Base-by-base conservation (phyloP, 1,284 basidiomycete genomes). In the Microbotryomycetes sp. region DNA sequence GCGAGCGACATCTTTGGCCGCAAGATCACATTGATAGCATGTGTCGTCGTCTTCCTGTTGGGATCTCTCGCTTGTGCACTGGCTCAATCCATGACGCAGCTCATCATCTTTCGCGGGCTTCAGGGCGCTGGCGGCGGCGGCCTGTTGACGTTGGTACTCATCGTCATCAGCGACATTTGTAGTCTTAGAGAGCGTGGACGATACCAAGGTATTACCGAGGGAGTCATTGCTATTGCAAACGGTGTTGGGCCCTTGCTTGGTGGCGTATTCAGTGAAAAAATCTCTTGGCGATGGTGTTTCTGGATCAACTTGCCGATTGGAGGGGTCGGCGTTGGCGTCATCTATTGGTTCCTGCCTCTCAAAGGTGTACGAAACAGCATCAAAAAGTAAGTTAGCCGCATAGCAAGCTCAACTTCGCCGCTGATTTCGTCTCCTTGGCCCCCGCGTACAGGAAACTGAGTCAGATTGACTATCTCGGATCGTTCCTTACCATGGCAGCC, bases 1-100 rank as follows among this genome's bases (percentile, higher is more conserved):
- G 82, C 87, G n/a, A 77, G 84, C 78, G 87, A 89, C 67, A 87
- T 76, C 36, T 88, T 88, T 67, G 88, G 87, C 19, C 79, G 88
- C 30, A 89, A 89, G 72, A 75, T 77, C 22, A 81, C 83, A 0
- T 77, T 89, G 47, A 80, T 83, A 47, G 6, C 80, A 81, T 4
- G 82, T 14, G 77, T 87, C 48, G 85, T 84, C 73, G 81, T 86
- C 75, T 72, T 86, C 45, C 56, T 71, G 22, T 60, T 76, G 48
- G 75, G 74, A 3, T 72, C 71, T 15, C 67, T 76, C 12, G 72
- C 80, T 23, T 80, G 83, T 9, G 83, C 83, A 0, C 81, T 86
- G 67, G 81, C 83, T 3, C 80, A 79, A 70, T 82, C 77, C 0
- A 86, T 89, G 70, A 77, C 84, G 2, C 81, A 87, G 69, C 77